These are phyloP conservation scores for Agastache rugosa DNA, from an alignment of 257 asterid species.

Conservation along the genomic window DNA sequence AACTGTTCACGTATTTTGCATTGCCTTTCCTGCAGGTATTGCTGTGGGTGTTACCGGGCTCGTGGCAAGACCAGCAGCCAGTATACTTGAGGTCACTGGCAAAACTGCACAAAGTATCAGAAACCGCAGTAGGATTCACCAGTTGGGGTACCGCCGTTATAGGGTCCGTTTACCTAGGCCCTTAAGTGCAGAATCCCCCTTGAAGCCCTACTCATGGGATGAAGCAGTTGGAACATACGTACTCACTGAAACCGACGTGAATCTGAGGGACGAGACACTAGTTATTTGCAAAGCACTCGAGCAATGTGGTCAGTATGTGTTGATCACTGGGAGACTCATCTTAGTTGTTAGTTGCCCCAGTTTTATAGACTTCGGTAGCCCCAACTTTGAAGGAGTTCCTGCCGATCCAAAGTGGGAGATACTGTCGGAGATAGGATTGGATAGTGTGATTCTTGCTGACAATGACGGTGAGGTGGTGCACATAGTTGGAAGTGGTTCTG, in stretches of 20 bases:
- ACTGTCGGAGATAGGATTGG: constrained; percentile 67
- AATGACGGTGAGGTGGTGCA: constrained; percentile 68
- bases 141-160: constrained; percentile 56
- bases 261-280: constrained; percentile 59
- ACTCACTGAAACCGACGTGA: constrained; percentile 62
- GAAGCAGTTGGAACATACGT: constrained; percentile 88
- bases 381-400: constrained; percentile 77
- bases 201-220: constrained; percentile 90
- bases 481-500: constrained; percentile 81
- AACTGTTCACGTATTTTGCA: not conserved
- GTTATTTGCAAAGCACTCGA: constrained; percentile 76
- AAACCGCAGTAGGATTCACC: constrained; percentile 85
- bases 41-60: constrained; percentile 95
- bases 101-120: constrained; percentile 97
- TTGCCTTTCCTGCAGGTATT: constrained; percentile 59
- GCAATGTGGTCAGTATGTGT: constrained; percentile 61
- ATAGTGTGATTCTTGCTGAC: constrained; percentile 80
- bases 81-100: constrained; percentile 96
- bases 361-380: constrained; percentile 59
- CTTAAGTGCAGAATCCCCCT: constrained; percentile 64
- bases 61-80: constrained; percentile 96
- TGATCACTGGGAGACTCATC: constrained; percentile 65
- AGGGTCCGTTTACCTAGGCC: constrained; percentile 94
- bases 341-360: constrained; percentile 76
- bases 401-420: constrained; percentile 75